Evolutionary conservation across 148 eudicot genomes (phyloP).

Genomic region (Camellia granthamiana): DNA sequence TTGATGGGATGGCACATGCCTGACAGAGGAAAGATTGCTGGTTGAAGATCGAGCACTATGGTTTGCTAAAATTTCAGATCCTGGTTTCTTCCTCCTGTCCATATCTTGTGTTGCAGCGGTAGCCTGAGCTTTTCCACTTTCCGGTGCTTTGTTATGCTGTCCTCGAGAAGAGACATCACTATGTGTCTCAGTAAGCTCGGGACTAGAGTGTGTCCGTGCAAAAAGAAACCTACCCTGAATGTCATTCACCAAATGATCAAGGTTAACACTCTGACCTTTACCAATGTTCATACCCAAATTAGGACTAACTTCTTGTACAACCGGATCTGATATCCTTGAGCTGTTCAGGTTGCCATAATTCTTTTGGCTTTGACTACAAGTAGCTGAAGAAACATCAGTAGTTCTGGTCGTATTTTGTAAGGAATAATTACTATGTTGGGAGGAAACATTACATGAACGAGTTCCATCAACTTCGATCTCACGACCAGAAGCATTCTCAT

Average conservation of each 20-base stretch:
- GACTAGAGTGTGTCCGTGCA: conserved; percentile 80
- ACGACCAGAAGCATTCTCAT: conserved; percentile 25
- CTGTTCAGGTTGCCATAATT: conserved; percentile 28
- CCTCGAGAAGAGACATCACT: conserved; percentile 40
- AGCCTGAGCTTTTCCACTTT: conserved; percentile 41
- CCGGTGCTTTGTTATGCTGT: conserved; percentile 36
- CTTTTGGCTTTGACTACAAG: conserved; percentile 39
- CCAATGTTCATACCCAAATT: conserved; percentile 27
- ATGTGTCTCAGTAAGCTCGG: conserved; percentile 67
- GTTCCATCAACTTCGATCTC: conserved; percentile 31
- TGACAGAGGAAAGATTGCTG: conserved; percentile 36
- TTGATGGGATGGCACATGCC: conserved; percentile 32
- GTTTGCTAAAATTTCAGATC: conserved; percentile 36
- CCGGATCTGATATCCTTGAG: conserved; percentile 31
- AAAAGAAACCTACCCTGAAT: conserved; percentile 61
- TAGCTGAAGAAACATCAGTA: conserved; percentile 25
- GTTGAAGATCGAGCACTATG: conserved; percentile 37
- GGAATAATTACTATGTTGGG: conserved; percentile 38
- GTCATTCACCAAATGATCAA: conserved; percentile 42
- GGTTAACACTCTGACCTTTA: conserved; percentile 35
- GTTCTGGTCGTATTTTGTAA: conserved; percentile 25
- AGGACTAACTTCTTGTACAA: conserved; percentile 25
- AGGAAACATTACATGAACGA: conserved; percentile 19
- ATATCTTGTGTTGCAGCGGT: conserved; percentile 35
- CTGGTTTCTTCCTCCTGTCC: conserved; percentile 42